phyloP scores from a whole-genome alignment of 2,329 filamentous ascomycete genomes.

The Blastomyces percursus region DNA sequence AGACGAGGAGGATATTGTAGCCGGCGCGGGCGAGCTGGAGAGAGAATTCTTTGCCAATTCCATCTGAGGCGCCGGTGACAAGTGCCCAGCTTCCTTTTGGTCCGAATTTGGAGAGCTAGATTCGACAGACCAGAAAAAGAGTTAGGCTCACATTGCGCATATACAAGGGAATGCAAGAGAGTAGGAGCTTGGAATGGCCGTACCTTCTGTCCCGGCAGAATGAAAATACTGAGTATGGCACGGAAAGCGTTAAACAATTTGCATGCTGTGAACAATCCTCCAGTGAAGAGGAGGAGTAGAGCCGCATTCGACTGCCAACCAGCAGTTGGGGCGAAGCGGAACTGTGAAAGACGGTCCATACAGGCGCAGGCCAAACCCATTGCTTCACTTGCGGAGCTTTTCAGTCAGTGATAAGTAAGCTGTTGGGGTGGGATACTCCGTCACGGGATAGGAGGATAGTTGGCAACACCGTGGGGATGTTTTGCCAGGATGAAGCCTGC shows the following conservation, averaged over 20 bases:
- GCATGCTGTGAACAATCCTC: conserved; percentile 47
- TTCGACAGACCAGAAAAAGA: neutral
- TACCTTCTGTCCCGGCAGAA: conserved; percentile 47
- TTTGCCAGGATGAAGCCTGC: neutral
- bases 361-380: conserved; percentile 28
- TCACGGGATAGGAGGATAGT: neutral
- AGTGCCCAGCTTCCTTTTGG: conserved; percentile 88
- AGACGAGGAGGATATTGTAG: conserved; percentile 91
- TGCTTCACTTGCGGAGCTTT: neutral
- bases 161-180: neutral
- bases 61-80: conserved; percentile 89
- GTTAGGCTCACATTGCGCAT: neutral
- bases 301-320: conserved; percentile 29
- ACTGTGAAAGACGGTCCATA: conserved; percentile 24
- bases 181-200: conserved; percentile 13
- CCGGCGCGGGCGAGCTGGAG: conserved; percentile 79
- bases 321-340: conserved; percentile 25
- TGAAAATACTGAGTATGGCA: conserved; percentile 56
- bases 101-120: conserved; percentile 76
- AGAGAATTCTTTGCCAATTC: conserved; percentile 92
- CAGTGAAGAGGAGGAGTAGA: conserved; percentile 34
- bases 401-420: neutral
- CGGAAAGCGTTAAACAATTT: conserved; percentile 49
- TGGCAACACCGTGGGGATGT: neutral
- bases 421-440: neutral